Conservation (phyloP, 1,284 basidiomycete species). For the Cryptococcus sp. region DNA sequence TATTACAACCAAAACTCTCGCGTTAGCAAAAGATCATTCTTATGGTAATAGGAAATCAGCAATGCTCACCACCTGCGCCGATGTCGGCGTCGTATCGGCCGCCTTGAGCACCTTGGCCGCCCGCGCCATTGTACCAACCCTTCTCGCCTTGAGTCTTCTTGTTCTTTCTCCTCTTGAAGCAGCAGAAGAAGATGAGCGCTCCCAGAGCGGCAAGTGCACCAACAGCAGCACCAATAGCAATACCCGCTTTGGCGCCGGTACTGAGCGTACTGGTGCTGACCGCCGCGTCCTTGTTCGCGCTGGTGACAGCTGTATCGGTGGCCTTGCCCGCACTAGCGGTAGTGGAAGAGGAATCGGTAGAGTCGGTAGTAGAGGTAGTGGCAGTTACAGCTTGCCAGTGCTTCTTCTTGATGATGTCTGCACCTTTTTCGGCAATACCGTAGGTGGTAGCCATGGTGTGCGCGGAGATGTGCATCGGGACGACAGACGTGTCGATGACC, state of each 20-base stretch:
- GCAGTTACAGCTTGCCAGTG: slow-evolving; percentile 20
- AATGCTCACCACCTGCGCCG: slow-evolving; percentile 5
- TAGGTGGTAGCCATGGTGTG: slow-evolving; percentile 60
- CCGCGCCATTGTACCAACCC: slow-evolving; percentile 32
- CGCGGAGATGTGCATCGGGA: slow-evolving; percentile 54
- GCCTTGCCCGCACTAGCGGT: slow-evolving; percentile 33
- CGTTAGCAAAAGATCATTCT: background rate
- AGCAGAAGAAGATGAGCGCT: slow-evolving; percentile 36
- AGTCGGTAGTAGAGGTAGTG: slow-evolving; percentile 10
- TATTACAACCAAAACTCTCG: background rate
- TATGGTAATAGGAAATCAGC: too few species aligned
- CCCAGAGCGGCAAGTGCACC: slow-evolving; percentile 38
- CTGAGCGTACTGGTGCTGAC: slow-evolving; percentile 10
- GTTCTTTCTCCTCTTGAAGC: slow-evolving; percentile 28
- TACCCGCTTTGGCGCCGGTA: slow-evolving; percentile 40
- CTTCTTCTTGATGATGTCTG: slow-evolving; percentile 62
- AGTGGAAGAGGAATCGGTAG: slow-evolving; percentile 7
- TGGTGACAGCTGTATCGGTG: slow-evolving; percentile 32
- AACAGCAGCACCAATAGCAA: slow-evolving; percentile 45
- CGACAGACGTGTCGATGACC: slow-evolving; percentile 56
- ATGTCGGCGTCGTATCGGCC: slow-evolving; percentile 17
- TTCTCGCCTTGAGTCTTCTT: slow-evolving; percentile 22
- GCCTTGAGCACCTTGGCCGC: slow-evolving; percentile 7
- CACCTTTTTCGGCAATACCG: slow-evolving; percentile 69
- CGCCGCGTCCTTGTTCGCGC: slow-evolving; percentile 12